Evolutionary conservation across 1,284 basidiomycete species (phyloP).

Genomic region (Cryptococcus neoformans): DNA sequence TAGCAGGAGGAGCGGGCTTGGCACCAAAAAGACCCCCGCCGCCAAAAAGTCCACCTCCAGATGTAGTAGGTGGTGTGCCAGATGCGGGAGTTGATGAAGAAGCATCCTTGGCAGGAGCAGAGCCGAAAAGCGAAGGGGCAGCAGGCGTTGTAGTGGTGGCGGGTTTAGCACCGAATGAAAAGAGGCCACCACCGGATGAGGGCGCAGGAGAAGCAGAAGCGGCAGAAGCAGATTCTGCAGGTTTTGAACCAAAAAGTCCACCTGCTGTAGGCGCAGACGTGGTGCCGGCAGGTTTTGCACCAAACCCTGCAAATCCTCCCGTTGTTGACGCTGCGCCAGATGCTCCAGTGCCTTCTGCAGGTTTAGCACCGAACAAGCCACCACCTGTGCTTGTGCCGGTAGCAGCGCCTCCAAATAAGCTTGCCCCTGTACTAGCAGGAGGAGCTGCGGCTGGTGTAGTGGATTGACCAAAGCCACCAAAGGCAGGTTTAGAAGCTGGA

Average conservation of each 20-base stretch:
- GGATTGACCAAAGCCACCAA: slow-evolving; percentile 33
- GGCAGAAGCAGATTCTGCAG: slow-evolving; percentile 10
- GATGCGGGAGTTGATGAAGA: not conserved
- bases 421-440: slow-evolving; percentile 15
- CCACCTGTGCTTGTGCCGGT: slow-evolving; percentile 10
- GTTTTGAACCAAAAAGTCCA: slow-evolving; percentile 7
- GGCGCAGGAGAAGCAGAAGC: slow-evolving; percentile 16
- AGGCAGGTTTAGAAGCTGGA: slow-evolving; percentile 37
- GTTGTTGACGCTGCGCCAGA: slow-evolving; percentile 13
- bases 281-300: slow-evolving; percentile 18
- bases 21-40: slow-evolving; percentile 28
- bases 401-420: slow-evolving; percentile 21
- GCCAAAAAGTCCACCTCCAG: slow-evolving; percentile 10
- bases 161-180: slow-evolving; percentile 20
- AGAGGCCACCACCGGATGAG: slow-evolving; percentile 13
- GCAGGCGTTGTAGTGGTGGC: not conserved
- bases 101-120: slow-evolving; percentile 16
- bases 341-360: slow-evolving; percentile 20
- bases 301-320: slow-evolving; percentile 21
- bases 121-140: slow-evolving; percentile 26
- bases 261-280: slow-evolving; percentile 12
- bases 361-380: slow-evolving; percentile 31
- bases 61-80: slow-evolving; percentile 16
- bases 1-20: slow-evolving; percentile 26
- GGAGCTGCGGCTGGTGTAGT: slow-evolving; percentile 39